Evolutionary conservation across 345 rosid species (phyloP).

Genomic region (Eucalyptus dawsonii): DNA sequence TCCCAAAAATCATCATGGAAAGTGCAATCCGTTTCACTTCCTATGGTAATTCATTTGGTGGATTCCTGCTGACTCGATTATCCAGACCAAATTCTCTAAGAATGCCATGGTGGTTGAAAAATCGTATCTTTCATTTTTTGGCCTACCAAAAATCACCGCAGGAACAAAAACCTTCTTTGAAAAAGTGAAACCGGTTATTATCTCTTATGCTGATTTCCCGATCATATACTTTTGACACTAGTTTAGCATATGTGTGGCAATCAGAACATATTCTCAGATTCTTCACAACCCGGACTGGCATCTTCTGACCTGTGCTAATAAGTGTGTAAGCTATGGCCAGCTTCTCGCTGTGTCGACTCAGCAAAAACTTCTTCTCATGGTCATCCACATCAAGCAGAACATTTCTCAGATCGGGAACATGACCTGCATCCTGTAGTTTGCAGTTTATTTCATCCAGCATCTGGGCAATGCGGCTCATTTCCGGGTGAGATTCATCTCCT

Average conservation of each 20-base stretch:
- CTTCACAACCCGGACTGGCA: constrained; percentile 33
- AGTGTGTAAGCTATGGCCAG: constrained; percentile 50
- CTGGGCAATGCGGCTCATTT: constrained; percentile 22
- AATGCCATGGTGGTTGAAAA: neutral
- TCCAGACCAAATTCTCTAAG: neutral
- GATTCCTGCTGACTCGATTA: neutral
- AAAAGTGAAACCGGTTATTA: constrained; percentile 49
- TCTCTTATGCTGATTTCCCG: constrained; percentile 42
- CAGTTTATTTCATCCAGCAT: constrained; percentile 36
- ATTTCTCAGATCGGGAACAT: constrained; percentile 37
- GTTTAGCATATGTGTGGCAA: constrained; percentile 45
- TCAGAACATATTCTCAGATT: constrained; percentile 52
- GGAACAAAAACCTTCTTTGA: constrained; percentile 35
- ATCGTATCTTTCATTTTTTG: neutral
- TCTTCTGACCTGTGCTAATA: constrained; percentile 25
- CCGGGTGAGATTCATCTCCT: constrained; percentile 41
- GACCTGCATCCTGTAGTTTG: constrained; percentile 24
- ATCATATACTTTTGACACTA: constrained; percentile 22
- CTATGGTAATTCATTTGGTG: neutral
- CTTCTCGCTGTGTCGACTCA: constrained; percentile 52
- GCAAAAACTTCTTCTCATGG: constrained; percentile 29
- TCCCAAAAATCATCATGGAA: neutral
- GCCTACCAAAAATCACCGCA: constrained; percentile 38
- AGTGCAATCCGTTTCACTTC: neutral
- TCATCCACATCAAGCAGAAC: constrained; percentile 53